These are phyloP conservation scores for Cajanus cajan DNA, from an alignment of 306 rosid species.

Conservation along the genomic window DNA sequence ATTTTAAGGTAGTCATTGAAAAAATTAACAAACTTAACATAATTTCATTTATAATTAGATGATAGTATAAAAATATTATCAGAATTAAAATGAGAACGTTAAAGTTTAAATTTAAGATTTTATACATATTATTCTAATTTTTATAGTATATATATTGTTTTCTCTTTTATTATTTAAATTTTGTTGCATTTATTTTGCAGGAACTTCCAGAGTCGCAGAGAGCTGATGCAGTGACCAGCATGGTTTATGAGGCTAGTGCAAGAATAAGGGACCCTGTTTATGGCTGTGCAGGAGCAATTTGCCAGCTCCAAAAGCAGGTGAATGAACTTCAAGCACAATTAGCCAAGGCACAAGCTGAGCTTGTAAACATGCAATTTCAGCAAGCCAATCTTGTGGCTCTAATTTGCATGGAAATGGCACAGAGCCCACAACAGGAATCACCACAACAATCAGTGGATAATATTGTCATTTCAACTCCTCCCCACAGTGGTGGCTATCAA, in stretches of 20 bases:
- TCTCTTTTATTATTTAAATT: not conserved
- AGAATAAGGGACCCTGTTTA: slow-evolving; percentile 90
- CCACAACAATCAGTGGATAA: slow-evolving; percentile 53
- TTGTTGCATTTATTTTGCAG: slow-evolving; percentile 36
- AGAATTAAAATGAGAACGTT: too few species aligned
- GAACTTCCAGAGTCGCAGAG: slow-evolving; percentile 87
- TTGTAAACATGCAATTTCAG: slow-evolving; percentile 78
- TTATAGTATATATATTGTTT: too few species aligned
- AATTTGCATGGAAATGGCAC: slow-evolving; percentile 74
- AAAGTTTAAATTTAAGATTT: too few species aligned
- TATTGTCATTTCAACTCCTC: slow-evolving; percentile 35
- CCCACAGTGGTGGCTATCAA: slow-evolving; percentile 31
- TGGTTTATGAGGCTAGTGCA: slow-evolving; percentile 92
- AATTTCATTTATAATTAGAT: too few species aligned
- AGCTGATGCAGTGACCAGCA: slow-evolving; percentile 91
- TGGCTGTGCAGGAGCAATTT: slow-evolving; percentile 90
- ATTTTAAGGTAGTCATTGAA: too few species aligned
- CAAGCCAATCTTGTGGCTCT: slow-evolving; percentile 79
- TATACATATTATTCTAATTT: too few species aligned
- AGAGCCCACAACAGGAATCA: slow-evolving; percentile 48
- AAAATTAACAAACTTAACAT: too few species aligned
- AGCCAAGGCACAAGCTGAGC: slow-evolving; percentile 83
- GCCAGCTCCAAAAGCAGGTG: slow-evolving; percentile 83
- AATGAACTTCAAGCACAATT: slow-evolving; percentile 83
- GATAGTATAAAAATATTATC: too few species aligned